These are phyloP conservation scores for Apiosordaria backusii DNA, from an alignment of 495 filamentous ascomycete genomes.

Conservation along the genomic window DNA sequence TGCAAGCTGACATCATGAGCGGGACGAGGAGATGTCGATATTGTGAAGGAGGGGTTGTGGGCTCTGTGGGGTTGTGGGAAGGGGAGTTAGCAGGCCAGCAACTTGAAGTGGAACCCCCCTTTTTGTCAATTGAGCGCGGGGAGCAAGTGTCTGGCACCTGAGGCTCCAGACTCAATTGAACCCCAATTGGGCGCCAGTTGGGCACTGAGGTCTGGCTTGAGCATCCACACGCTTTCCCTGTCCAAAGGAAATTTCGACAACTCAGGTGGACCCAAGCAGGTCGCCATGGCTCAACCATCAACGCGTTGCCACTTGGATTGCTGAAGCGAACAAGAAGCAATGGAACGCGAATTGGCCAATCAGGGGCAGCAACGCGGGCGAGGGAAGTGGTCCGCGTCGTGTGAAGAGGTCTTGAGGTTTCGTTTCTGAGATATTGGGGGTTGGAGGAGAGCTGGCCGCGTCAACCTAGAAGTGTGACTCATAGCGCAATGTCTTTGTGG, in stretches of 20 bases:
- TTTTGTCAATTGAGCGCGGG: conserved; percentile 4
- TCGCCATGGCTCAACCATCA: conserved; percentile 8
- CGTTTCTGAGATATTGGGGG: conserved; percentile 5
- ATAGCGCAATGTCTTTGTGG: conserved; percentile 6
- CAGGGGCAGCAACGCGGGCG: conserved; percentile 9
- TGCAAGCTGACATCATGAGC: not conserved
- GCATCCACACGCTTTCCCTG: not conserved
- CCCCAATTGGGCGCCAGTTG: conserved; percentile 32
- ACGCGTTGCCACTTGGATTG: conserved; percentile 21
- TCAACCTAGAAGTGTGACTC: conserved; percentile 16
- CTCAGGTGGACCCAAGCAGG: not conserved
- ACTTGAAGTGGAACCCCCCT: conserved; percentile 10
- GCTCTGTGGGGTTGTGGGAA: not conserved
- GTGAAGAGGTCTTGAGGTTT: conserved; percentile 7
- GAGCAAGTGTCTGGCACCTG: not conserved
- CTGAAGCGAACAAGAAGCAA: conserved; percentile 20
- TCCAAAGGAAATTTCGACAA: not conserved
- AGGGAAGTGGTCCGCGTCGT: conserved; percentile 23
- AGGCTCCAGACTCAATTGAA: conserved; percentile 25
- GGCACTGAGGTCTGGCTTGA: conserved; percentile 22
- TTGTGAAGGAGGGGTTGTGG: not conserved
- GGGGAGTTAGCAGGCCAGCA: not conserved
- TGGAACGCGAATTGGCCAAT: conserved; percentile 33
- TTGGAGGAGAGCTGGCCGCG: not conserved
- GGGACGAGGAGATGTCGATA: not conserved